Percentiles rank a stretch among this genome's conserved stretches.
phyloP scores from a whole-genome alignment of 306 rosid species.

The Trichosanthes truncata region DNA sequence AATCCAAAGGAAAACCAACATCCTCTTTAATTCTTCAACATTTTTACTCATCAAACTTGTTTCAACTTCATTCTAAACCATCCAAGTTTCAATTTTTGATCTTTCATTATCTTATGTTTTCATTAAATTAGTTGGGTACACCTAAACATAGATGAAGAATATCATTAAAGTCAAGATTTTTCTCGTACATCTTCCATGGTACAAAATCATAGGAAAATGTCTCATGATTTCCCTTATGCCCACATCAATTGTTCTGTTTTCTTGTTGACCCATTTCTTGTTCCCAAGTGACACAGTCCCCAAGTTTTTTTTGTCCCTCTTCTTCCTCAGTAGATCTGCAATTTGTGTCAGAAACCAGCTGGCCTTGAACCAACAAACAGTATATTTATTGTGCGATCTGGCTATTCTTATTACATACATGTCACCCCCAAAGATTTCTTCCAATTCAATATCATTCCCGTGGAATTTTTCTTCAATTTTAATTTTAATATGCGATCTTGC shows the following conservation, averaged over 20 bases:
- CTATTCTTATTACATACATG: not conserved
- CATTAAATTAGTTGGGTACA: not conserved
- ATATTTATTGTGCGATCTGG: not conserved
- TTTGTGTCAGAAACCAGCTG: slow-evolving; percentile 8
- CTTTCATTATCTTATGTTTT: not conserved
- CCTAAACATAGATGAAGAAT: not conserved
- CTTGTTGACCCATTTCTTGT: slow-evolving; percentile 14
- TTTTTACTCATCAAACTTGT: not conserved
- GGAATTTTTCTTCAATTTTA: not conserved
- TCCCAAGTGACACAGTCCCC: slow-evolving; percentile 3
- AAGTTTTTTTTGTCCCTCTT: not conserved
- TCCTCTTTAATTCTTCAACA: not conserved
- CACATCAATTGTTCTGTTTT: slow-evolving; percentile 1
- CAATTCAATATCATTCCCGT: not conserved
- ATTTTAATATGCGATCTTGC: not conserved
- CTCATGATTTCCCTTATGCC: not conserved
- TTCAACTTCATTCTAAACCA: not conserved
- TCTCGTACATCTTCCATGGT: slow-evolving; percentile 2
- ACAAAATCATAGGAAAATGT: not conserved
- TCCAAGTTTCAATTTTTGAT: not conserved
- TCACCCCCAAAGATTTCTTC: not conserved
- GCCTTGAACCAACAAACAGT: not conserved
- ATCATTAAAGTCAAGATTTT: not conserved
- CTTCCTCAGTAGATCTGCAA: not conserved
- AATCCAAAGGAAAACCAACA: not conserved